phyloP scores from a whole-genome alignment of 75 land plant species.

The Cunninghamia lanceolata region DNA sequence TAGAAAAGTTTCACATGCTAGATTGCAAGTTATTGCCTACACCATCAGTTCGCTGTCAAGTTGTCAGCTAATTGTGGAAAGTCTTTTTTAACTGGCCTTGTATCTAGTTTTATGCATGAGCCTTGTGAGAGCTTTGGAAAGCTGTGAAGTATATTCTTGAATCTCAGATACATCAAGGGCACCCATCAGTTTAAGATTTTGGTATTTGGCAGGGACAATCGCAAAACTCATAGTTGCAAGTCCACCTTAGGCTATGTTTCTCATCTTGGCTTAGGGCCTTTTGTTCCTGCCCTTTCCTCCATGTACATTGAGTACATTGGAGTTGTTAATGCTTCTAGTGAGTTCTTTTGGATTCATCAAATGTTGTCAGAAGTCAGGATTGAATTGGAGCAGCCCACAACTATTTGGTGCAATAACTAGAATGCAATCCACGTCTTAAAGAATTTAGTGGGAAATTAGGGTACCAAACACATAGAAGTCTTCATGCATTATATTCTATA shows the following conservation, averaged over 20 bases:
- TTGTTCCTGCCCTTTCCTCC: conserved; percentile 3
- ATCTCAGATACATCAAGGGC: background rate
- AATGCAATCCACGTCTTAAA: too few species aligned
- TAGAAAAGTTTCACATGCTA: background rate
- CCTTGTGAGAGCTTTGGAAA: background rate
- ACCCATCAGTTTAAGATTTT: background rate
- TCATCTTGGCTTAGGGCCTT: background rate
- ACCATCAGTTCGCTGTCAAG: too few species aligned
- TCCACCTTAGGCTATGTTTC: conserved; percentile 9
- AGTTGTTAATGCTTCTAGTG: too few species aligned
- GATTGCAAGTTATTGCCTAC: background rate
- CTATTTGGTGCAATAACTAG: too few species aligned
- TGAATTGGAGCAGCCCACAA: too few species aligned
- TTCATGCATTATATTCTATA: too few species aligned
- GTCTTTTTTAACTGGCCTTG: background rate
- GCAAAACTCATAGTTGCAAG: background rate
- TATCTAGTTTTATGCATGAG: background rate
- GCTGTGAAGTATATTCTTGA: background rate
- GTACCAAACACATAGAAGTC: too few species aligned
- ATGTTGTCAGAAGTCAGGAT: too few species aligned
- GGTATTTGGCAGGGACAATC: background rate
- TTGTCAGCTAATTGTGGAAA: too few species aligned
- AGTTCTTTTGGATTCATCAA: too few species aligned
- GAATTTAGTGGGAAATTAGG: too few species aligned
- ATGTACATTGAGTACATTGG: background rate